Conservation (phyloP, 2,329 filamentous ascomycete species). For the Fusarium guadeloupense region DNA sequence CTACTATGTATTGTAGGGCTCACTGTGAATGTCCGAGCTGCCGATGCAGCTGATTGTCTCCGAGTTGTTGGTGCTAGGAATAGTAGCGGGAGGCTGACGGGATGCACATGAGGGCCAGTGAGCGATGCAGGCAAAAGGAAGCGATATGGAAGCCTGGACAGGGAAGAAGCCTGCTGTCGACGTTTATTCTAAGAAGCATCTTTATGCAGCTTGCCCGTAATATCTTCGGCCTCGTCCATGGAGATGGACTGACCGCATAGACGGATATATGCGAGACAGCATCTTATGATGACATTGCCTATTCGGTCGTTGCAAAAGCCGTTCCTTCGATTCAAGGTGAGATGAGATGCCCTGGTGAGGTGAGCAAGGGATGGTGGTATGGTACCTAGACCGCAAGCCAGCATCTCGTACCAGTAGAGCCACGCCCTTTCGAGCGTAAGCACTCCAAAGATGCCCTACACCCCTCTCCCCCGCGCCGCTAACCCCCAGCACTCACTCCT, state of each 20-base stretch:
- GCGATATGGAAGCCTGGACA: conserved; percentile 16
- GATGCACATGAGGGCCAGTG: conserved; percentile 21
- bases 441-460: conserved; percentile 18
- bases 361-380: not conserved
- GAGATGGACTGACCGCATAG: not conserved
- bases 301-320: conserved; percentile 11
- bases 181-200: conserved; percentile 18
- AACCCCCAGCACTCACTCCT: not conserved
- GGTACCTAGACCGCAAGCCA: conserved; percentile 17
- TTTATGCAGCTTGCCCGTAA: conserved; percentile 10
- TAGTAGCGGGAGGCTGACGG: conserved; percentile 34
- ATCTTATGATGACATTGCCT: not conserved
- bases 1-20: conserved; percentile 20
- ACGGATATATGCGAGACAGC: not conserved
- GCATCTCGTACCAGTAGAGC: conserved; percentile 15
- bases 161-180: conserved; percentile 28
- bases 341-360: no score
- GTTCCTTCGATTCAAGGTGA: not conserved
- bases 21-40: conserved; percentile 11
- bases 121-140: conserved; percentile 28
- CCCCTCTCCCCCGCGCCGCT: conserved; percentile 24
- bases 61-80: conserved; percentile 28
- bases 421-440: not conserved
- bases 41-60: not conserved
- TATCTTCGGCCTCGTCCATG: conserved; percentile 14